Evolutionary conservation across 495 filamentous ascomycete genomes (phyloP), one percentile per base, ranked within the genome.

Genomic region (Hypoxylon cercidicola): DNA sequence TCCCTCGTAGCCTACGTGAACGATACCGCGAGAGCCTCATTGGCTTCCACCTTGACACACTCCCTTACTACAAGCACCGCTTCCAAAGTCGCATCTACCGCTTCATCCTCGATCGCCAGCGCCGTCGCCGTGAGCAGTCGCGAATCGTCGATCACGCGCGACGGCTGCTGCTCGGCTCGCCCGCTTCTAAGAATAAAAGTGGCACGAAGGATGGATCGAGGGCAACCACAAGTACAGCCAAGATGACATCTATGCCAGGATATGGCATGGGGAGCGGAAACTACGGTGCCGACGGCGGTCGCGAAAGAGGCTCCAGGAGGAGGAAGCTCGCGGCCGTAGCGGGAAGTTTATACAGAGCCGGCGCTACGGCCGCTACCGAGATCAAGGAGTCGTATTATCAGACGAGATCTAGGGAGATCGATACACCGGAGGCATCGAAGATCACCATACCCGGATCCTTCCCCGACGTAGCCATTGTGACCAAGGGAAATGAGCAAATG

Each of bases 351-450:
- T 83, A 83, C 54, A 76, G 77, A 21, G 92, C 90, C 12, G 96
- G 93, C 70, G 75, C 95, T 21, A 92, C 91, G 35, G 92, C 93
- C 28, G 96, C 94, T 16, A 96, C 93, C 65, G 93, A 98, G 76
- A 75, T 98, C 61, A 86, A 92, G 55, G 93, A 97, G 76, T 87
- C 88, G 25, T 99, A 99, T 74, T 87, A 92, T 43, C 93, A 97
- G 74, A 83, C 81, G 11, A 81, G 85, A 59, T 80, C 81, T 41
- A 77, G 82, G 12, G 82, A 80, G 16, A 78, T 82, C 10, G 79
- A 83, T 32, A 71, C 76, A 16, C 55, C 75, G 4, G 81, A 88
- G 30, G 82, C 87, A 41, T 76, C 81, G 8, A 72, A 57, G 48
- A 72, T 77, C 15, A 82, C 84, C 23, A 89, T 90, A n/a, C 89